Conservation (phyloP, 1,284 basidiomycete species). For the Polyporus tsugae region DNA sequence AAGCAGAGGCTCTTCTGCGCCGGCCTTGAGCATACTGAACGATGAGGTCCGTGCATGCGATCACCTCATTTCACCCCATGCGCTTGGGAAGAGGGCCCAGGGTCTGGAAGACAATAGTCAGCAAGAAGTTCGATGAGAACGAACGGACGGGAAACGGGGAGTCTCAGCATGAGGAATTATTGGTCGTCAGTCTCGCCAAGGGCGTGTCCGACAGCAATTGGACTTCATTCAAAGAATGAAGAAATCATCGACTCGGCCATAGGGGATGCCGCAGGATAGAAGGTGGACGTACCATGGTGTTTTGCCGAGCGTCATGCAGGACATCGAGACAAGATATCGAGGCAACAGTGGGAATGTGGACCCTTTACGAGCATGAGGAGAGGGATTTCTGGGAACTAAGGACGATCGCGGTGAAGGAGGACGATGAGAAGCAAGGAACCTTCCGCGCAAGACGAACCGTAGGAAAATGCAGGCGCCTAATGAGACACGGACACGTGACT, state of each 20-base stretch:
- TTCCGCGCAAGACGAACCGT: neutral
- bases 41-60: neutral
- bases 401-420: neutral
- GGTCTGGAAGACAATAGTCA: neutral
- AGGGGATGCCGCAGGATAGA: neutral
- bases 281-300: neutral
- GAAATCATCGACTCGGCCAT: conserved; percentile 12
- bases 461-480: neutral
- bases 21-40: neutral
- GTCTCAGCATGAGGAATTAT: conserved; percentile 6
- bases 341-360: neutral
- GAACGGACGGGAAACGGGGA: neutral
- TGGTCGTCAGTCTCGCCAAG: neutral
- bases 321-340: neutral
- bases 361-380: neutral
- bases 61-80: neutral
- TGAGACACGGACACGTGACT: conserved; percentile 34
- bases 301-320: neutral
- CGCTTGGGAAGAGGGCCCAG: neutral
- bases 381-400: neutral
- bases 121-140: neutral
- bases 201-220: conserved; percentile 9
- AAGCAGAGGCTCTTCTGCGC: neutral
- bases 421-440: neutral
- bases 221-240: conserved; percentile 6